Evolutionary conservation across 2,329 filamentous ascomycete species (phyloP), one percentile per base, ranked within the genome.

Genomic region (Penicillium sp.): DNA sequence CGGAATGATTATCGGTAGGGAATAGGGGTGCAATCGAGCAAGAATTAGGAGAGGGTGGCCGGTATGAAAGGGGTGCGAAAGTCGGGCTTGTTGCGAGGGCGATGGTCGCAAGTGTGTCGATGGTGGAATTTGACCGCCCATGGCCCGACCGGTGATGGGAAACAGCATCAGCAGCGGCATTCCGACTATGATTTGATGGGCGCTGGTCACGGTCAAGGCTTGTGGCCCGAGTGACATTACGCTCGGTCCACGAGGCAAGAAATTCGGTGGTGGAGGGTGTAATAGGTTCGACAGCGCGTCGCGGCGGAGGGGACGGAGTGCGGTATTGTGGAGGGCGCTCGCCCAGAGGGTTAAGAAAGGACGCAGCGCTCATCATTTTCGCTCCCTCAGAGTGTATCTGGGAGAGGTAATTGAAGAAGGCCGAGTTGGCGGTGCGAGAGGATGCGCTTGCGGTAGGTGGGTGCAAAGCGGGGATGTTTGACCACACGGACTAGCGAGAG

Each of bases 41-140:
- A 45, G 62, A 66, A 43, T 65, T 57, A 45, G 68, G 69, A 50
- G 67, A 70, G 19, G 72, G 65, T 37, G 67, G 68, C 45, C 69
- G 67, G 56, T 72, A 71, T 35, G 70, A 59, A 26, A 73, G 64
- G 48, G 72, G 70, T 55, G 71, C 64, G 56, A 79, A 77, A 31
- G 75, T 75, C 54, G 78, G 76, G 60, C 77, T 80, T 24, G 77
- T 80, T 47, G 79, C 78, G 61, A 81, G 73, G 45, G 79, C 79
- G 65, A 81, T 80, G 50, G 77, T 80, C 57, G 79, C 79, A 62
- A 82, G 75, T 39, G 79, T 76, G 66, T 81, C 75, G 57, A 80
- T 80, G 48, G 75, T 79, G 16, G 77, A 80, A 56, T 73, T 74
- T 44, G 77, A 76, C 51, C 77, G 72, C 55, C 75, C 73, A 68